These are phyloP conservation scores for Teratosphaeriaceae sp. DNA, from an alignment of 2,329 filamentous ascomycete species.

Conservation along the genomic window DNA sequence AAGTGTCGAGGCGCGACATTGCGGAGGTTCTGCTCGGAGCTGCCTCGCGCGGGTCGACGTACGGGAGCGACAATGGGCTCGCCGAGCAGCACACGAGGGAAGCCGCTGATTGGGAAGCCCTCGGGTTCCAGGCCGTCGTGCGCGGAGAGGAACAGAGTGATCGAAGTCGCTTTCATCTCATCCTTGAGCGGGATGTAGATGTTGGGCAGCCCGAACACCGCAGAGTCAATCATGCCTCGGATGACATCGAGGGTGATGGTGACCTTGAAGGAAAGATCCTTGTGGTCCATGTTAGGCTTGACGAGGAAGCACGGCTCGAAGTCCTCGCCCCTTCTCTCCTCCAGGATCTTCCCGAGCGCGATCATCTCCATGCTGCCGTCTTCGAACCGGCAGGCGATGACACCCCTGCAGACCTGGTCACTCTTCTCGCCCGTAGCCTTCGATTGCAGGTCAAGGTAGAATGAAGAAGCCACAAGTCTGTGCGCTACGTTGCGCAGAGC, in stretches of 20 bases:
- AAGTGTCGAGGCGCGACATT: conserved; percentile 4
- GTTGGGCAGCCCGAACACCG: conserved; percentile 25
- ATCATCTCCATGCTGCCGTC: conserved; percentile 27
- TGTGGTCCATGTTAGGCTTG: conserved; percentile 17
- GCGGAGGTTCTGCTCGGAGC: conserved; percentile 17
- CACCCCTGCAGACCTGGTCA: conserved; percentile 26
- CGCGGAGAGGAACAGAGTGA: conserved; percentile 27
- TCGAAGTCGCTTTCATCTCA: conserved; percentile 25
- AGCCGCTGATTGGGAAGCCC: conserved; percentile 30
- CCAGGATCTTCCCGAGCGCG: conserved; percentile 25
- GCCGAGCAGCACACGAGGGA: conserved; percentile 27
- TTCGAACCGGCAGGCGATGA: conserved; percentile 29
- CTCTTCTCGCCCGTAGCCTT: conserved; percentile 26
- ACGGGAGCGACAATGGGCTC: conserved; percentile 13
- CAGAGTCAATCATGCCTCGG: conserved; percentile 22
- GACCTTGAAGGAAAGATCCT: conserved; percentile 20
- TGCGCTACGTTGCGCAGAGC: conserved; percentile 28
- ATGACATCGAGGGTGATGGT: conserved; percentile 20
- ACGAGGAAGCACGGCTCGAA: conserved; percentile 32
- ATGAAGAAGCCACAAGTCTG: conserved; percentile 31
- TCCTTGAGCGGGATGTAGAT: conserved; percentile 27
- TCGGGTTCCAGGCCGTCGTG: conserved; percentile 28
- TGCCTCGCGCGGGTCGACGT: conserved; percentile 16
- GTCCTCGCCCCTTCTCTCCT: conserved; percentile 17
- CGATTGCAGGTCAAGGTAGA: conserved; percentile 31